A percentile compares a stretch with the other conserved stretches of the same genome.
Conservation (phyloP, 2,329 filamentous ascomycete species). For the Xylaria sp. region DNA sequence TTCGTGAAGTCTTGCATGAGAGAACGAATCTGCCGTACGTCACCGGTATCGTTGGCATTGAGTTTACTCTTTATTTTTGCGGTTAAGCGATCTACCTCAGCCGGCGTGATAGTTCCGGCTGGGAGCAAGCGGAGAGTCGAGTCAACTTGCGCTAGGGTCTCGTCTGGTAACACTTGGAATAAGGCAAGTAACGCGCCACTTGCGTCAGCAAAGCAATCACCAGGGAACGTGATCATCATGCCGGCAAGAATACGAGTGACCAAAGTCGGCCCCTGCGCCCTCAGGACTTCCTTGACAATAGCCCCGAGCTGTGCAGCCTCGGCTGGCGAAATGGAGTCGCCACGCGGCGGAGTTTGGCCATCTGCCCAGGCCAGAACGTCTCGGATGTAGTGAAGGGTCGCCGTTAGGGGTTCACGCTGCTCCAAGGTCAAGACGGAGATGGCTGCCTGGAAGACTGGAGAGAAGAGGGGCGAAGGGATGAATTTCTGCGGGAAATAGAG, state of each 20-base stretch:
- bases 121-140: constrained; percentile 85
- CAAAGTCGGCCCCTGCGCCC: constrained; percentile 74
- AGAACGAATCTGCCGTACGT: constrained; percentile 77
- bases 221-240: constrained; percentile 99
- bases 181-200: constrained; percentile 89
- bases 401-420: constrained; percentile 88
- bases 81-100: constrained; percentile 82
- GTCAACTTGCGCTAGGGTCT: constrained; percentile 83
- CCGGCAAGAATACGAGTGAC: constrained; percentile 91
- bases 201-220: constrained; percentile 93
- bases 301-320: constrained; percentile 73
- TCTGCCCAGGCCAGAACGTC: constrained; percentile 90
- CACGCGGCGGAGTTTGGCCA: constrained; percentile 70
- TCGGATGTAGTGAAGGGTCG: constrained; percentile 89
- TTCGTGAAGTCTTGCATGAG: constrained; percentile 97
- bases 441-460: constrained; percentile 84
- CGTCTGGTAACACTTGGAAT: constrained; percentile 82
- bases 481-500: constrained; percentile 90
- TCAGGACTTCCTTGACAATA: constrained; percentile 74
- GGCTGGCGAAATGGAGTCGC: constrained; percentile 57
- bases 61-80: constrained; percentile 81
- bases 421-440: constrained; percentile 86
- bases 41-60: constrained; percentile 63
- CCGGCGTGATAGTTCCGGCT: constrained; percentile 76
- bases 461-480: constrained; percentile 77